Evolutionary conservation across 2,329 filamentous ascomycete genomes (phyloP).

Genomic region (Thelonectria discophora): DNA sequence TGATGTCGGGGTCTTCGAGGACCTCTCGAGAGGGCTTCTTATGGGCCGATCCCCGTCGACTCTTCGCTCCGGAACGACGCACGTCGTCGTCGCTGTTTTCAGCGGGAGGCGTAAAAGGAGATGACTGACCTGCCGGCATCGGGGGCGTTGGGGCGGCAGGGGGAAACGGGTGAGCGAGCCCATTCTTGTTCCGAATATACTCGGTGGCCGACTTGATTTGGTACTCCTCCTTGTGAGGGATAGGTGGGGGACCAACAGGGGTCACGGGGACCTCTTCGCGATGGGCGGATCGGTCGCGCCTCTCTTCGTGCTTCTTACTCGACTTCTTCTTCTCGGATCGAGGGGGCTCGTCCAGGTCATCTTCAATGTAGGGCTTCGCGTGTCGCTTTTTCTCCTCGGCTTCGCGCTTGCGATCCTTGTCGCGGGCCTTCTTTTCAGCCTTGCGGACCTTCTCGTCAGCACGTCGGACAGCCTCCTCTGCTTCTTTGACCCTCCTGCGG

Average conservation of each 20-base stretch:
- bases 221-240: conserved; percentile 29
- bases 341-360: conserved; percentile 44
- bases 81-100: conserved; percentile 43
- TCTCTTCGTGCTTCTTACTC: conserved; percentile 52
- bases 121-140: conserved; percentile 39
- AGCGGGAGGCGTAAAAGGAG: conserved; percentile 40
- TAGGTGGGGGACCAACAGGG: conserved; percentile 34
- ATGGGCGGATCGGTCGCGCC: conserved; percentile 47
- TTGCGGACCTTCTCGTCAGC: conserved; percentile 34
- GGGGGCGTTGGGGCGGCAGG: conserved; percentile 50
- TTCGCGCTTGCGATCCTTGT: conserved; percentile 51
- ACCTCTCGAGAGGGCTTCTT: conserved; percentile 46
- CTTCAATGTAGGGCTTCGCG: conserved; percentile 48
- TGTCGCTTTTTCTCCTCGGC: conserved; percentile 50
- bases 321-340: conserved; percentile 49
- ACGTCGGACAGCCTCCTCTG: conserved; percentile 38
- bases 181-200: conserved; percentile 47
- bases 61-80: conserved; percentile 46
- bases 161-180: conserved; percentile 36
- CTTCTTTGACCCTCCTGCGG: conserved; percentile 45
- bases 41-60: conserved; percentile 47
- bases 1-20: conserved; percentile 44
- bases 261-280: conserved; percentile 44
- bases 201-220: conserved; percentile 37
- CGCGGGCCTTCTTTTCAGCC: conserved; percentile 49